Conservation (phyloP, 2,329 filamentous ascomycete species). For the Arthroderma sp. region DNA sequence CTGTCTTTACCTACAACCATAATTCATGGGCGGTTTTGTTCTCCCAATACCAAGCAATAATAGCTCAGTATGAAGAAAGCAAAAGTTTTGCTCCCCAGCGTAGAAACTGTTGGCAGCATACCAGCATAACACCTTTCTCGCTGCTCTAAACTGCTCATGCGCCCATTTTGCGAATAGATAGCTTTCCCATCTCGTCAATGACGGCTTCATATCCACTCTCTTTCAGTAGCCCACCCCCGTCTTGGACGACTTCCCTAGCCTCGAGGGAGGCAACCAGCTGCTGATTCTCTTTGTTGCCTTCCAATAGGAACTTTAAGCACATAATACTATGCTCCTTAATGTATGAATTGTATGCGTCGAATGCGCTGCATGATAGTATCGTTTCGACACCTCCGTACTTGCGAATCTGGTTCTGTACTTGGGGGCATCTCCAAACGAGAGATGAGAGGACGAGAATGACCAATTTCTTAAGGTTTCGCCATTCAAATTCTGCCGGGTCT, state of each 20-base stretch:
- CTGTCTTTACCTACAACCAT: too few species aligned
- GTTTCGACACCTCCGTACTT: conserved; percentile 74
- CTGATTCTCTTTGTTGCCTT: conserved; percentile 40
- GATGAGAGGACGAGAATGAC: conserved; percentile 83
- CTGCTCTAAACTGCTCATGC: too few species aligned
- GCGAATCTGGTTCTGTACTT: conserved; percentile 79
- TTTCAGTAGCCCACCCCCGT: conserved; percentile 28
- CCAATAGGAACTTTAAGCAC: conserved; percentile 61
- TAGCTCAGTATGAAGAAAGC: too few species aligned
- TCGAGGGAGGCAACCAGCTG: conserved; percentile 38
- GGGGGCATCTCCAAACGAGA: conserved; percentile 72
- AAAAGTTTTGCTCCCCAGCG: too few species aligned
- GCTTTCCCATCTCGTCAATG: conserved; percentile 30
- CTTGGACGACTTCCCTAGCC: conserved; percentile 30
- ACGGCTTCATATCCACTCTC: conserved; percentile 31
- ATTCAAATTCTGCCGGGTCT: conserved; percentile 54
- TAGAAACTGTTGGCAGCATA: too few species aligned
- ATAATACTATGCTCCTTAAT: conserved; percentile 84
- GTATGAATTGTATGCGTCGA: conserved; percentile 87
- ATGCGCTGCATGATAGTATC: conserved; percentile 75
- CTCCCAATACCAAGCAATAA: too few species aligned
- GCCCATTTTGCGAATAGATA: conserved; percentile 24
- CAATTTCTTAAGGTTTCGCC: conserved; percentile 80
- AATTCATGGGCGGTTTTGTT: too few species aligned
- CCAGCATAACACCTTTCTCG: too few species aligned